Percentiles rank a stretch among this genome's conserved stretches.
Evolutionary conservation across 371 early-diverging fungal genomes (phyloP).

Genomic region (Syncephalastrum sp.): DNA sequence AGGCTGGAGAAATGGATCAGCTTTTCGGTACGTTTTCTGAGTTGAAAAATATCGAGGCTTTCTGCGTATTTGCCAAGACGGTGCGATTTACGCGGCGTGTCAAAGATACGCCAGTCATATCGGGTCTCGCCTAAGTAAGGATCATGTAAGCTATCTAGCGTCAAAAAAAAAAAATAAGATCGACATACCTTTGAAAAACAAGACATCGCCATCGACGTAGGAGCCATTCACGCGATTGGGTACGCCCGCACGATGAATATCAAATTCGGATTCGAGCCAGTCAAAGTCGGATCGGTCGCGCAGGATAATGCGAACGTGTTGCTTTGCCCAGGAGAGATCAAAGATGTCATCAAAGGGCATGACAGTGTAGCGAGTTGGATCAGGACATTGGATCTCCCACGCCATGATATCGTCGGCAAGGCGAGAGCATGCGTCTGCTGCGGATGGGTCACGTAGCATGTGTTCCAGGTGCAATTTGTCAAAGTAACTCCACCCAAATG

Average conservation of each 20-base stretch:
- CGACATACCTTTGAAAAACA: conserved; percentile 41
- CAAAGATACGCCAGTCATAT: conserved; percentile 51
- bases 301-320: conserved; percentile 37
- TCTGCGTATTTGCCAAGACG: conserved; percentile 45
- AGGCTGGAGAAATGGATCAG: conserved; percentile 49
- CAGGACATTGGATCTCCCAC: conserved; percentile 28
- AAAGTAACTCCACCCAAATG: conserved; percentile 48
- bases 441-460: conserved; percentile 30
- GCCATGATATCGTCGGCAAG: conserved; percentile 10
- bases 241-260: conserved; percentile 23
- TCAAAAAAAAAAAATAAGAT: neutral
- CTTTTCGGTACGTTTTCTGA: conserved; percentile 27
- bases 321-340: conserved; percentile 43
- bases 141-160: neutral
- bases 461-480: conserved; percentile 38
- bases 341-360: conserved; percentile 45
- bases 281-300: conserved; percentile 35
- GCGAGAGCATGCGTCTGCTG: conserved; percentile 14
- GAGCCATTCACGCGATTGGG: conserved; percentile 19
- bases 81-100: conserved; percentile 33
- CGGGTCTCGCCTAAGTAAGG: conserved; percentile 28
- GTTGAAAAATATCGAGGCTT: conserved; percentile 33
- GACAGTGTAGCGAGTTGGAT: conserved; percentile 26
- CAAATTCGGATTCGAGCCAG: conserved; percentile 36
- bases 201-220: conserved; percentile 40